Conservation (phyloP, 2,329 filamentous ascomycete species). For the Verticillium longisporum region DNA sequence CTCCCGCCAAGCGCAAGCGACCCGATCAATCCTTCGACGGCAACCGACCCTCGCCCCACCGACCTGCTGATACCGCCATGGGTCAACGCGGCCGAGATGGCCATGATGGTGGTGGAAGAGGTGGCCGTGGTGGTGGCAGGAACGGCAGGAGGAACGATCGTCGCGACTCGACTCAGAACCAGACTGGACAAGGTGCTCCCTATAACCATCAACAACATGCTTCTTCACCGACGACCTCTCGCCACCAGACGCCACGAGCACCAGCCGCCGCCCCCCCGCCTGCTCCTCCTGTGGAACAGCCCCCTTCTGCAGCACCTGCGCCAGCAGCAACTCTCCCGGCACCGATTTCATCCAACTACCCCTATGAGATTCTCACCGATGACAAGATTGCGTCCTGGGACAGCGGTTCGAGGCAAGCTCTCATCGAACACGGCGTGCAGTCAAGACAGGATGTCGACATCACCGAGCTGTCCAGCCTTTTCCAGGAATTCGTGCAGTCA, state of each 20-base stretch:
- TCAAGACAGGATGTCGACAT: conserved; percentile 62
- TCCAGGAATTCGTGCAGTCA: conserved; percentile 78
- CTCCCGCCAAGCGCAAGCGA: conserved; percentile 53
- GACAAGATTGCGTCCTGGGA: conserved; percentile 63
- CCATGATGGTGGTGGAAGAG: conserved; percentile 34
- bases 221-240: background rate
- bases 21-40: conserved; percentile 43
- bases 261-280: conserved; percentile 7
- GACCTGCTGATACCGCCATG: conserved; percentile 48
- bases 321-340: conserved; percentile 20
- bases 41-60: conserved; percentile 54
- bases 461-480: conserved; percentile 62
- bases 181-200: background rate
- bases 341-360: conserved; percentile 44
- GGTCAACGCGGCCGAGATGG: conserved; percentile 52
- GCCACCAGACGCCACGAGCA: conserved; percentile 3
- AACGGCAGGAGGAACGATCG: conserved; percentile 41
- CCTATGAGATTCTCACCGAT: conserved; percentile 71
- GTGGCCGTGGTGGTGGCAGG: conserved; percentile 36
- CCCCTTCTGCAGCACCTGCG: conserved; percentile 3
- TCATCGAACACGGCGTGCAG: conserved; percentile 59
- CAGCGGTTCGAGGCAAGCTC: conserved; percentile 52
- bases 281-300: conserved; percentile 6
- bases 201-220: background rate
- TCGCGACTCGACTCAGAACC: conserved; percentile 39